Conservation (phyloP, 2,329 filamentous ascomycete genomes). For the Fusarium subglutinans region DNA sequence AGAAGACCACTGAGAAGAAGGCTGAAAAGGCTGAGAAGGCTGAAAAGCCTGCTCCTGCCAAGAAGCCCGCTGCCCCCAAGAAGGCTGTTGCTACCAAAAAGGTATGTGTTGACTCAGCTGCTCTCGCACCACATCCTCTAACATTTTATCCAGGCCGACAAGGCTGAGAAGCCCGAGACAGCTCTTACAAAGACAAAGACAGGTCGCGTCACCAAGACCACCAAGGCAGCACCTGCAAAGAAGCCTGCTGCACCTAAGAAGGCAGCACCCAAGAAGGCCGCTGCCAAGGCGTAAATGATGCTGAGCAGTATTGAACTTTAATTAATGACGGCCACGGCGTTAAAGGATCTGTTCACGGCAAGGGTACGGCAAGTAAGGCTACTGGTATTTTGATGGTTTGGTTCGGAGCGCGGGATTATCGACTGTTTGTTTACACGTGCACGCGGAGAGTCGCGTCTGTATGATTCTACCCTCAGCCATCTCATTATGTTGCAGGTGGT, state of each 20-base stretch:
- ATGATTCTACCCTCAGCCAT: constrained; percentile 31
- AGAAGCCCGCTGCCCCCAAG: constrained; percentile 47
- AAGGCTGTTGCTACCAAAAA: constrained; percentile 44
- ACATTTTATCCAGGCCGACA: constrained; percentile 28
- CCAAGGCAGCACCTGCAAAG: constrained; percentile 50
- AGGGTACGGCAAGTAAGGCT: constrained; percentile 39
- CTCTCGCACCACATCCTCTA: neutral
- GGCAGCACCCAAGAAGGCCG: constrained; percentile 57
- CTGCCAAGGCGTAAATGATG: constrained; percentile 52
- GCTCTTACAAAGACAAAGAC: constrained; percentile 85
- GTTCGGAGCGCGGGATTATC: constrained; percentile 39
- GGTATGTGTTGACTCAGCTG: constrained; percentile 9
- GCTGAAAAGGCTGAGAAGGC: constrained; percentile 54
- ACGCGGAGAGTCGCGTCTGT: constrained; percentile 30
- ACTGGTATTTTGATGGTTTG: constrained; percentile 42
- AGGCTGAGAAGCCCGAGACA: constrained; percentile 70
- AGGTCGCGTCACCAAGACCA: constrained; percentile 80
- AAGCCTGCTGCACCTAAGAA: constrained; percentile 52
- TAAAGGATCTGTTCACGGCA: constrained; percentile 44
- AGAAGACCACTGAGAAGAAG: constrained; percentile 29
- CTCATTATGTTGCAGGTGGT: constrained; percentile 32
- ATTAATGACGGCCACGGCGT: constrained; percentile 53
- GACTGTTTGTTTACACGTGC: constrained; percentile 38
- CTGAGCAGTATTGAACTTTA: constrained; percentile 41
- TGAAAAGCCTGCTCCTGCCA: constrained; percentile 57